A percentile compares a stretch with the other conserved stretches of the same genome.
Conservation (phyloP, 2,329 filamentous ascomycete genomes). For the Penicillium sp. region DNA sequence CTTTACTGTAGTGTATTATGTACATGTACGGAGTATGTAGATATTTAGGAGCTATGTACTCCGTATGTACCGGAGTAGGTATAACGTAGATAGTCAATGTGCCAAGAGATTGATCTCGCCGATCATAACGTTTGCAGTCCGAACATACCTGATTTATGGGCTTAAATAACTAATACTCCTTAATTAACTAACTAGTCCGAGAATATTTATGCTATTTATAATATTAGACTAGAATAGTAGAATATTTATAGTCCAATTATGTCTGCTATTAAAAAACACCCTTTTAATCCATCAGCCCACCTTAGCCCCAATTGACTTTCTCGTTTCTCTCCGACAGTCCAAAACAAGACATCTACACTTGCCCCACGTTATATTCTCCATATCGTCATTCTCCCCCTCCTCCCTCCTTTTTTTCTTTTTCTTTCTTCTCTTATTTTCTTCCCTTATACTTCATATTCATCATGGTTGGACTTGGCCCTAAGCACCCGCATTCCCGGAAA, state of each 20-base stretch:
- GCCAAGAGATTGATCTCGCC: constrained; percentile 4
- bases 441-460: constrained; percentile 30
- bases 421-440: background rate
- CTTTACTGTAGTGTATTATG: background rate
- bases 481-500: constrained; percentile 68
- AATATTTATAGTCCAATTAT: background rate
- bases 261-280: background rate
- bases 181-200: too few relatives aligned
- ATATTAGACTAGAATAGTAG: background rate
- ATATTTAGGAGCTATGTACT: too few relatives aligned
- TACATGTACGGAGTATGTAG: too few relatives aligned
- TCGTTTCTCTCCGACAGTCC: constrained; percentile 22
- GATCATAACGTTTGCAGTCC: background rate
- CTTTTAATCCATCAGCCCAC: background rate
- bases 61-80: too few relatives aligned
- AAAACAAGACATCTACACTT: constrained; percentile 22
- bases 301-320: constrained; percentile 9
- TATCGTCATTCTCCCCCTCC: constrained; percentile 23
- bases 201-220: too few relatives aligned
- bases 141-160: background rate
- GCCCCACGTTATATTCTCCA: constrained; percentile 27
- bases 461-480: constrained; percentile 66
- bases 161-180: background rate
- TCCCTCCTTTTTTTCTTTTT: constrained; percentile 10
- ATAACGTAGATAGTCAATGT: background rate